A percentile compares a stretch with the other conserved stretches of the same genome.
These are phyloP conservation scores for Tuber microsphaerosporum DNA, from an alignment of 495 filamentous ascomycete genomes.

Conservation along the genomic window DNA sequence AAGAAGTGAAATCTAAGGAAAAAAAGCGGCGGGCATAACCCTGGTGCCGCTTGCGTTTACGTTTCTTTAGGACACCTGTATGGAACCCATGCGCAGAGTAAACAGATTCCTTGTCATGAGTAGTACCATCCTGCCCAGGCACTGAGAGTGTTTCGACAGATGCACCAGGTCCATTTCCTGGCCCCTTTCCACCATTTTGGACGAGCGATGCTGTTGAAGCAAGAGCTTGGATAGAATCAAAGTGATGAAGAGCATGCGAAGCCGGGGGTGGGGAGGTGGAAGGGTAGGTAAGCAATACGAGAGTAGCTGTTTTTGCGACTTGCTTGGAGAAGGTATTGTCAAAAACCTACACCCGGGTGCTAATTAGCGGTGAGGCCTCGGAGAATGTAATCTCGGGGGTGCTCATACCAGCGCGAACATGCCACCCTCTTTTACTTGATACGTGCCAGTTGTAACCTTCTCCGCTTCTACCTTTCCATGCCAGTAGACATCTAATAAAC, in stretches of 20 bases:
- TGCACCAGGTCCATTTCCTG: slow-evolving; percentile 44
- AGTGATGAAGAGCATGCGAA: slow-evolving; percentile 59
- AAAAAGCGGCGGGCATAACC: slow-evolving; percentile 91
- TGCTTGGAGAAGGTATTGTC: slow-evolving; percentile 99
- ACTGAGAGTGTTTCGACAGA: slow-evolving; percentile 52
- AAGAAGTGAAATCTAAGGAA: slow-evolving; percentile 83
- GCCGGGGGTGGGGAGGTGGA: slow-evolving; percentile 74
- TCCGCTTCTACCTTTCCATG: slow-evolving; percentile 91
- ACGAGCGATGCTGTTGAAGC: slow-evolving; percentile 34
- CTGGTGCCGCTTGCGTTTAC: slow-evolving; percentile 84
- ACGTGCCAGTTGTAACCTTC: slow-evolving; percentile 85
- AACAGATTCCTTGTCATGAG: slow-evolving; percentile 39
- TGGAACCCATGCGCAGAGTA: slow-evolving; percentile 51
- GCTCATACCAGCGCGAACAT: slow-evolving; percentile 73
- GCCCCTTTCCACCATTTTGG: slow-evolving; percentile 32
- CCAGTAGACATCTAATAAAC: slow-evolving; percentile 81
- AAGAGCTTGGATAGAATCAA: slow-evolving; percentile 46
- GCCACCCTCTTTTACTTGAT: slow-evolving; percentile 72
- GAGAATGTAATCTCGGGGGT: neutral
- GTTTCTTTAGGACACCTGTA: slow-evolving; percentile 76
- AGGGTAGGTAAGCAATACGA: slow-evolving; percentile 89
- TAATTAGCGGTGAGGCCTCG: neutral
- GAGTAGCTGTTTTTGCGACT: slow-evolving; percentile 85
- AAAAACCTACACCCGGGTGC: slow-evolving; percentile 52
- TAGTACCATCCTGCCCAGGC: slow-evolving; percentile 45